A percentile compares a stretch with the other conserved stretches of the same genome.
Evolutionary conservation across 2,329 filamentous ascomycete genomes (phyloP).

Genomic region (Chaetomiaceae sp.): DNA sequence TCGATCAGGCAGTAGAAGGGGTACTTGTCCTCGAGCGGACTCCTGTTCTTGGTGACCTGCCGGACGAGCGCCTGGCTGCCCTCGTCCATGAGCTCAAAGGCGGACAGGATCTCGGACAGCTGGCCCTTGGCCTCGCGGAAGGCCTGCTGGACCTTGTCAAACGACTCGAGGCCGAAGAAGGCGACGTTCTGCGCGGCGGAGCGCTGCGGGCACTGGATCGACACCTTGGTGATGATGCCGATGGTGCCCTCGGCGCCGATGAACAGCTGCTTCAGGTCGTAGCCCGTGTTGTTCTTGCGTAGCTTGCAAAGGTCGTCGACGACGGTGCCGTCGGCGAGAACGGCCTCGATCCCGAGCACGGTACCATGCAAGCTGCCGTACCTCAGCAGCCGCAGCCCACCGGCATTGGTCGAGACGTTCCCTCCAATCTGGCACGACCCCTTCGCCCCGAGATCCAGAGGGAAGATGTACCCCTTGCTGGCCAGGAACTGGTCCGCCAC

Average conservation of each 20-base stretch:
- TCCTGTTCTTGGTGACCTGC: slow-evolving; percentile 68
- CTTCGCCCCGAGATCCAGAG: slow-evolving; percentile 94
- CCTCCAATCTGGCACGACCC: slow-evolving; percentile 95
- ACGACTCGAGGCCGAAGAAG: slow-evolving; percentile 86
- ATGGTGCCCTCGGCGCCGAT: slow-evolving; percentile 94
- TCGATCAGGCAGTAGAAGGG: slow-evolving; percentile 97
- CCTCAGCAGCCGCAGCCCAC: slow-evolving; percentile 79
- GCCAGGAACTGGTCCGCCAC: slow-evolving; percentile 81
- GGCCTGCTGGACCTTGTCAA: slow-evolving; percentile 79
- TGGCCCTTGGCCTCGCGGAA: slow-evolving; percentile 87
- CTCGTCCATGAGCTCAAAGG: slow-evolving; percentile 95
- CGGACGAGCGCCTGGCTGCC: slow-evolving; percentile 74
- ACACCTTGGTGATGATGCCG: slow-evolving; percentile 86
- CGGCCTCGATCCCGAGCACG: slow-evolving; percentile 87
- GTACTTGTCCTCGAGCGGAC: slow-evolving; percentile 76
- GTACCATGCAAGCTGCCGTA: slow-evolving; percentile 94
- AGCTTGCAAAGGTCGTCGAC: slow-evolving; percentile 83
- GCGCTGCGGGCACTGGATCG: slow-evolving; percentile 82
- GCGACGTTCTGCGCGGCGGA: slow-evolving; percentile 90
- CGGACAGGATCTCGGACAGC: slow-evolving; percentile 90
- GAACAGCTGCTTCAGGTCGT: slow-evolving; percentile 94
- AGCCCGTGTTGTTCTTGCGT: slow-evolving; percentile 98
- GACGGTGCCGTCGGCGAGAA: slow-evolving; percentile 88
- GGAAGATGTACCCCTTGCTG: slow-evolving; percentile 83
- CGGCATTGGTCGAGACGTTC: slow-evolving; percentile 93